Percentiles rank a stretch among this genome's conserved stretches.
phyloP scores from a whole-genome alignment of 331 rosid species.

The Acacia pycnantha region DNA sequence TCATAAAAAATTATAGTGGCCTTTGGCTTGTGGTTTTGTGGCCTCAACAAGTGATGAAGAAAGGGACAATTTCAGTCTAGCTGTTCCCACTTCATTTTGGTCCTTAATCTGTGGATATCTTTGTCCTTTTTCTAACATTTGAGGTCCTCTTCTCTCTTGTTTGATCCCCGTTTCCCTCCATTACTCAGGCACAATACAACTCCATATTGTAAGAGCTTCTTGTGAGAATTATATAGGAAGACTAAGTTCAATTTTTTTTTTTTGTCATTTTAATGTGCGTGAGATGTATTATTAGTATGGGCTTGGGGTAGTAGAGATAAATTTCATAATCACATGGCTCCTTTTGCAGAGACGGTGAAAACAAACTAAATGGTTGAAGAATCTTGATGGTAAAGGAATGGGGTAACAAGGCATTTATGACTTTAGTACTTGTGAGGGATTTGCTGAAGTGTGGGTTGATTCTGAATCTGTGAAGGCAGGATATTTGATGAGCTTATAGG shows the following conservation, averaged over 20 bases:
- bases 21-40: not conserved
- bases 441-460: not conserved
- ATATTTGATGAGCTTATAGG: not conserved
- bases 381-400: not conserved
- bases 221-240: not conserved
- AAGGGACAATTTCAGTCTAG: not conserved
- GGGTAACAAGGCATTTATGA: not conserved
- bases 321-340: not conserved
- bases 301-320: not conserved
- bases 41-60: not conserved
- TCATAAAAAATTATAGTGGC: not conserved
- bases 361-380: not conserved
- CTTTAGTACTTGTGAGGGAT: not conserved
- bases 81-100: slow-evolving; percentile 12
- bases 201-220: not conserved
- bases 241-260: not conserved
- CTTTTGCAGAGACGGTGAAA: not conserved
- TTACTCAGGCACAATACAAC: not conserved
- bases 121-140: not conserved
- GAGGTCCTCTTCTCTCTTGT: not conserved
- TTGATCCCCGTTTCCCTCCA: not conserved
- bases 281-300: not conserved
- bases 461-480: not conserved
- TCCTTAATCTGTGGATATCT: not conserved
- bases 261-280: not conserved